phyloP scores from a whole-genome alignment of 1,139 yeast genomes.

The Yamadazyma dushanensis region DNA sequence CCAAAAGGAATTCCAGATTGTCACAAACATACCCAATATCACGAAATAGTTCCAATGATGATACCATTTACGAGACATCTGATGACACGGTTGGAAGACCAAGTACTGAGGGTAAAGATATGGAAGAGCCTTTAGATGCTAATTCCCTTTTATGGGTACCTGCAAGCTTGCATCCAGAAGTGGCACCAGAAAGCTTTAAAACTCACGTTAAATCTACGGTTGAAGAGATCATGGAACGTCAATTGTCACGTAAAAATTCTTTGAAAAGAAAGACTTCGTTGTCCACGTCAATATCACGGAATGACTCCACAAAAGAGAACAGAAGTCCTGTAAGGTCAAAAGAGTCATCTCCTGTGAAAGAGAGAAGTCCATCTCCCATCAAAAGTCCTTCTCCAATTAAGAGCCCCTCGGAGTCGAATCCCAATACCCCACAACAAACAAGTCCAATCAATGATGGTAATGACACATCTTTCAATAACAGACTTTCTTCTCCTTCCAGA shows the following conservation, averaged over 20 bases:
- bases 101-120: not conserved
- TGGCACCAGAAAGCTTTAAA: slow-evolving; percentile 89
- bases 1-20: slow-evolving; percentile 1
- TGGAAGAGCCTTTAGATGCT: slow-evolving; percentile 27
- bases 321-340: slow-evolving; percentile 5
- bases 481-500: slow-evolving; percentile 13
- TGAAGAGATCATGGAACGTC: slow-evolving; percentile 62
- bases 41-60: not conserved
- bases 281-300: slow-evolving; percentile 20
- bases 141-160: slow-evolving; percentile 81
- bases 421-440: slow-evolving; percentile 6
- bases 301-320: slow-evolving; percentile 13
- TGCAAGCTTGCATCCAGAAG: slow-evolving; percentile 88
- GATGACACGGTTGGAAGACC: not conserved
- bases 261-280: slow-evolving; percentile 36
- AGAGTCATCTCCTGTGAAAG: slow-evolving; percentile 9
- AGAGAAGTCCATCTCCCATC: not conserved
- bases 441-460: slow-evolving; percentile 2
- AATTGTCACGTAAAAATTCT: slow-evolving; percentile 28
- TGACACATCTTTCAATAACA: not conserved
- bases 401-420: slow-evolving; percentile 12
- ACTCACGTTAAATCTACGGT: slow-evolving; percentile 79
- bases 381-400: slow-evolving; percentile 6
- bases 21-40: slow-evolving; percentile 1
- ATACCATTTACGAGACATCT: not conserved